phyloP scores from a whole-genome alignment of 2,329 filamentous ascomycete species.

The Ustilaginoidea virens region DNA sequence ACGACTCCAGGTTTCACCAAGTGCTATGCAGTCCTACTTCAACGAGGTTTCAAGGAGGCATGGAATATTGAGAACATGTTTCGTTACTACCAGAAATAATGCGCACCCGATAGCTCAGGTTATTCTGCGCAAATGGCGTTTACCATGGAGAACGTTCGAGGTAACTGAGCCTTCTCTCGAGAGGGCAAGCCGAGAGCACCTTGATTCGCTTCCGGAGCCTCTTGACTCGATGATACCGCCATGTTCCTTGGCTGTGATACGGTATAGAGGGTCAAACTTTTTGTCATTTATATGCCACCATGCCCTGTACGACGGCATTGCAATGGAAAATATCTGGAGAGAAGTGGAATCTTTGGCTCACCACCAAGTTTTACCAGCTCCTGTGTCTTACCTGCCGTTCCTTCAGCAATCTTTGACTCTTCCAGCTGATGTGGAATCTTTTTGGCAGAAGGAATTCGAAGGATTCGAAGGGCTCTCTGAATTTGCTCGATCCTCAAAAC shows the following conservation, averaged over 20 bases:
- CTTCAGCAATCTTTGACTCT: slow-evolving; percentile 40
- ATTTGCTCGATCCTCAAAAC: slow-evolving; percentile 10
- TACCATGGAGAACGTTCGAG: slow-evolving; percentile 24
- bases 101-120: slow-evolving; percentile 57
- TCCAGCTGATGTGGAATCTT: slow-evolving; percentile 35
- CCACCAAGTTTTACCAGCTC: slow-evolving; percentile 27
- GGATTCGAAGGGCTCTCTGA: slow-evolving; percentile 25
- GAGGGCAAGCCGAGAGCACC: slow-evolving; percentile 23
- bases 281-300: slow-evolving; percentile 52
- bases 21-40: slow-evolving; percentile 46
- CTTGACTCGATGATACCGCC: slow-evolving; percentile 30
- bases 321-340: slow-evolving; percentile 51
- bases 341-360: slow-evolving; percentile 51
- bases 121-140: slow-evolving; percentile 34
- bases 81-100: slow-evolving; percentile 46
- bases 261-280: slow-evolving; percentile 14
- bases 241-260: slow-evolving; percentile 28
- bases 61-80: slow-evolving; percentile 63
- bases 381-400: slow-evolving; percentile 47
- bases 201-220: slow-evolving; percentile 19
- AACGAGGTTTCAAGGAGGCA: slow-evolving; percentile 46
- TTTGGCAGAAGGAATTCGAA: slow-evolving; percentile 47
- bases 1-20: slow-evolving; percentile 33
- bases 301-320: slow-evolving; percentile 73
- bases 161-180: slow-evolving; percentile 17